Percentiles rank a stretch among this genome's conserved stretches.
phyloP scores from a whole-genome alignment of 179 eudicot genomes.

The Vitellaria paradoxa region DNA sequence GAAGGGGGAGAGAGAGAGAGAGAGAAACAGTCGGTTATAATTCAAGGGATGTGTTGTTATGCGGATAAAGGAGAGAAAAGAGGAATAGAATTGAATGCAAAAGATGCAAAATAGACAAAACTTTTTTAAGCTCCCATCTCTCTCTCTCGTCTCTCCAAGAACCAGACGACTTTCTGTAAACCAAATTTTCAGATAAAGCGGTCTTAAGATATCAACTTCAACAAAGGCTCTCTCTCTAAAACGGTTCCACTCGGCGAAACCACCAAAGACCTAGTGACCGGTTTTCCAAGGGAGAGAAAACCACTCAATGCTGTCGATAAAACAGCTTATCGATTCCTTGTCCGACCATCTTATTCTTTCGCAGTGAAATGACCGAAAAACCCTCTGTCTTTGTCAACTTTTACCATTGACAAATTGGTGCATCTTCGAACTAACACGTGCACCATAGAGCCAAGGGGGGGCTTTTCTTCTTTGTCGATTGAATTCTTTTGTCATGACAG shows the following conservation, averaged over 20 bases:
- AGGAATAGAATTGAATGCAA: conserved; percentile 41
- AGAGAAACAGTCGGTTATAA: conserved; percentile 28
- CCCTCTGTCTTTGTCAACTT: conserved; percentile 2
- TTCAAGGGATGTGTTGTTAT: conserved; percentile 7
- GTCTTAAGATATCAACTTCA: conserved; percentile 16
- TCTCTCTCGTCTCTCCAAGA: conserved; percentile 20
- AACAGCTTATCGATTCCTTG: conserved; percentile 24
- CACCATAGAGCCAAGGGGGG: not conserved
- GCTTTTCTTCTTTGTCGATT: too few species aligned
- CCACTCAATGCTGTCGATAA: not conserved
- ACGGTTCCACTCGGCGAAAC: conserved; percentile 22
- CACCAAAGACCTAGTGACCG: conserved; percentile 5
- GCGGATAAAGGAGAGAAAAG: conserved; percentile 7
- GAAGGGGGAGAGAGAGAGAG: conserved; percentile 13
- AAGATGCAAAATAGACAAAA: conserved; percentile 45
- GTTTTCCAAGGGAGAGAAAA: not conserved
- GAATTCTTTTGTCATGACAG: too few species aligned
- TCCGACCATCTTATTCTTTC: conserved; percentile 11
- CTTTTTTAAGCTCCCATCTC: conserved; percentile 17
- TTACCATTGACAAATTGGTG: not conserved
- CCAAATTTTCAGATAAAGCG: conserved; percentile 29
- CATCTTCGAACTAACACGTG: not conserved
- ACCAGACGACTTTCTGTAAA: conserved; percentile 31
- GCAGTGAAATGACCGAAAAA: conserved; percentile 11
- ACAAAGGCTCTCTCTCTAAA: conserved; percentile 16